These are phyloP conservation scores for Pelargonium citronellum DNA, from an alignment of 441 rosid genomes.

Conservation along the genomic window DNA sequence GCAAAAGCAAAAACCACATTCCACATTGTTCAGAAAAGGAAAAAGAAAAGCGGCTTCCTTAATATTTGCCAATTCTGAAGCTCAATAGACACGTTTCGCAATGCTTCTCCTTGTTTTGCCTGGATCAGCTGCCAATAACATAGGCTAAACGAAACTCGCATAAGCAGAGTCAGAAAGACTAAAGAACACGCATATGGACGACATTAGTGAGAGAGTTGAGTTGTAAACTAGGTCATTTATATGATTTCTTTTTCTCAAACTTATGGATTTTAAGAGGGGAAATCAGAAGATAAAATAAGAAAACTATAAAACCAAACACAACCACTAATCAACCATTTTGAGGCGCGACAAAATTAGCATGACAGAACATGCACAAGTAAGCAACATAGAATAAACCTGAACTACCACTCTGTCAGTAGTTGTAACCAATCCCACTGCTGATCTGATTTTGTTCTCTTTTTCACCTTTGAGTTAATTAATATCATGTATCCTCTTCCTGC, in stretches of 20 bases:
- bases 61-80: conserved; percentile 13
- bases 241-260: conserved; percentile 36
- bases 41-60: conserved; percentile 6
- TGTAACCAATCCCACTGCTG: neutral
- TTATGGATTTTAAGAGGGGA: conserved; percentile 10
- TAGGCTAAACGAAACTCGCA: too few species aligned
- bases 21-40: neutral
- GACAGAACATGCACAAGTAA: neutral
- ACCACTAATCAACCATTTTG: conserved; percentile 8
- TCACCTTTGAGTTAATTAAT: conserved; percentile 19
- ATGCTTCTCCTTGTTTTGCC: too few species aligned
- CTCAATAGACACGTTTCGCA: conserved; percentile 1
- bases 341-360: neutral
- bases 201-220: conserved; percentile 23
- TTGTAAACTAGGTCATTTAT: conserved; percentile 24
- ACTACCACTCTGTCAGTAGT: neutral
- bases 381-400: neutral
- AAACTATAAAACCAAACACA: neutral
- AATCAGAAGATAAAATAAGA: neutral
- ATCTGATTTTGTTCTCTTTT: neutral
- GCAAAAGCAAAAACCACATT: conserved; percentile 5
- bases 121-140: too few species aligned
- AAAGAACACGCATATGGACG: conserved; percentile 6
- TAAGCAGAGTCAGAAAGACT: neutral
- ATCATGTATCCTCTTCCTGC: conserved; percentile 48